These are phyloP conservation scores for Chamaecyparis obtusa DNA, from an alignment of 75 land plant genomes.

Conservation along the genomic window DNA sequence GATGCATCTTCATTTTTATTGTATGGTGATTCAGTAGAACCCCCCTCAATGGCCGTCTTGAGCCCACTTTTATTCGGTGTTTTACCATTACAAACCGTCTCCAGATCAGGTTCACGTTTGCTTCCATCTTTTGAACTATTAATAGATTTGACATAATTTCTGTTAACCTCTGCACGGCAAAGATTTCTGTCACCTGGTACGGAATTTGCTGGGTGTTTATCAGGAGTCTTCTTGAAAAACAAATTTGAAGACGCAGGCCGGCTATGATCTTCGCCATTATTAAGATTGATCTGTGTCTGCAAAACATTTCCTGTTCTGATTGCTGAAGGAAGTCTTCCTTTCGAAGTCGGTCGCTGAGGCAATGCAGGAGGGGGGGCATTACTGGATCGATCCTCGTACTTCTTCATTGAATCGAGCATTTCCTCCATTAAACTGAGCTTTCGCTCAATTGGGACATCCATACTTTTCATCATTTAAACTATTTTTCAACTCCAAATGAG, in stretches of 20 bases:
- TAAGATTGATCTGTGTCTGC: background rate
- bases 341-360: constrained; percentile 5
- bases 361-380: constrained; percentile 8
- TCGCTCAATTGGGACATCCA: background rate
- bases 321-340: constrained; percentile 6
- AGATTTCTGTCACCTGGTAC: background rate
- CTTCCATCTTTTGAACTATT: background rate
- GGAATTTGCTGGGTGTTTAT: background rate
- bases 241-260: background rate
- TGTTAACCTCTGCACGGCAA: background rate
- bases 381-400: background rate
- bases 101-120: background rate
- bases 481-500: background rate
- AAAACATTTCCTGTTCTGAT: background rate
- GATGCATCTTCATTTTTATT: background rate
- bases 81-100: background rate
- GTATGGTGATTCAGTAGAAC: background rate
- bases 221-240: background rate
- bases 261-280: background rate
- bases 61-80: background rate
- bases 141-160: background rate
- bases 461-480: background rate
- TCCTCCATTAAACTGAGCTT: constrained; percentile 5
- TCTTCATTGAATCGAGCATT: constrained; percentile 2
- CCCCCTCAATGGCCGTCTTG: background rate